Evolutionary conservation across 164 flowering plant species (phyloP).

Genomic region (Macadamia integrifolia): DNA sequence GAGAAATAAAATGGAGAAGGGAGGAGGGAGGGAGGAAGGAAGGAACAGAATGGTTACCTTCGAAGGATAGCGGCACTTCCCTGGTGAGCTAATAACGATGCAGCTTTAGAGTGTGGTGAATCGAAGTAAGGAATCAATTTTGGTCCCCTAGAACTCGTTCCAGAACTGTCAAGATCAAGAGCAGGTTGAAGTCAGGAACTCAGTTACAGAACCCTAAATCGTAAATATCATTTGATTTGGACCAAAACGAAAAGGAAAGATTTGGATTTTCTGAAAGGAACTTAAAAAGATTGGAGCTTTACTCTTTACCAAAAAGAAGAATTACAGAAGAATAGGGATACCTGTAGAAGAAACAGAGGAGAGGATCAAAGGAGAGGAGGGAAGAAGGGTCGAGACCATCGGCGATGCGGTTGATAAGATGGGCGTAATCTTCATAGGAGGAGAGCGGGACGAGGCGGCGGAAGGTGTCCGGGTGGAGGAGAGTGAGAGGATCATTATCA

Average conservation of each 20-base stretch:
- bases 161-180: conserved; percentile 23
- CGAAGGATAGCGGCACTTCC: conserved; percentile 24
- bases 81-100: conserved; percentile 28
- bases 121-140: conserved; percentile 43
- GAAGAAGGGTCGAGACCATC: conserved; percentile 17
- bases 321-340: conserved; percentile 1
- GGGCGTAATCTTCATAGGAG: conserved; percentile 37
- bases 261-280: no score
- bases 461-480: conserved; percentile 22
- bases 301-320: not conserved
- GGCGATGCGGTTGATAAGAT: conserved; percentile 29
- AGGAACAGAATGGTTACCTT: conserved; percentile 14
- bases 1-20: no score
- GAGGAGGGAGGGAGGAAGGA: not conserved
- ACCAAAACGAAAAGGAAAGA: no score
- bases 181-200: no score
- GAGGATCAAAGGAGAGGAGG: conserved; percentile 41
- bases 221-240: no score
- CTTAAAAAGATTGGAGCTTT: not conserved
- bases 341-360: conserved; percentile 58
- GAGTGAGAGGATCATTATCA: not conserved
- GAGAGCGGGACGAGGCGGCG: conserved; percentile 38
- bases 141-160: conserved; percentile 34
- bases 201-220: no score
- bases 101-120: conserved; percentile 28